Percentiles rank a stretch among this genome's conserved stretches.
Conservation (phyloP, 2,329 filamentous ascomycete species). For the Pseudopithomyces maydicus region DNA sequence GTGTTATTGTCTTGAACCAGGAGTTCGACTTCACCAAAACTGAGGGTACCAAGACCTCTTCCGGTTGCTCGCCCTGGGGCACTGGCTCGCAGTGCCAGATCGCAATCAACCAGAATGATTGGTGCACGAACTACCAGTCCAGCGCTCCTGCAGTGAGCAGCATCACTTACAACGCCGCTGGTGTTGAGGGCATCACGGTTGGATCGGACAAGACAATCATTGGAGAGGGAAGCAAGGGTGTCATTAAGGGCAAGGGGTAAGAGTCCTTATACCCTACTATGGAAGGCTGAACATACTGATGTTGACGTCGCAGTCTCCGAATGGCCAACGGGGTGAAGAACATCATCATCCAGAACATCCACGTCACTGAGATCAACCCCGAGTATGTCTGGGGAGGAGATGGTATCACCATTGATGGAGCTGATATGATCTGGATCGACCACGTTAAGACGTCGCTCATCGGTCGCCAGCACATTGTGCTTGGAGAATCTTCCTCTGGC, state of each 20-base stretch:
- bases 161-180: slow-evolving; percentile 45
- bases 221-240: slow-evolving; percentile 57
- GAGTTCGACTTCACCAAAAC: slow-evolving; percentile 14
- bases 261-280: slow-evolving; percentile 46
- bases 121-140: slow-evolving; percentile 20
- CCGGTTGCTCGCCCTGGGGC: slow-evolving; percentile 32
- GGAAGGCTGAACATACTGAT: slow-evolving; percentile 43
- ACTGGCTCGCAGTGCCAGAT: slow-evolving; percentile 61
- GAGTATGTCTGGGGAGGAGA: slow-evolving; percentile 44
- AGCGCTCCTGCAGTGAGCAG: slow-evolving; percentile 14
- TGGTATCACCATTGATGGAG: slow-evolving; percentile 38
- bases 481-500: slow-evolving; percentile 58
- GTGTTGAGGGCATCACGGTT: slow-evolving; percentile 56
- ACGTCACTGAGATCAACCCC: slow-evolving; percentile 52
- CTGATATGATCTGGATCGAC: slow-evolving; percentile 30
- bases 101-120: slow-evolving; percentile 58
- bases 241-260: slow-evolving; percentile 63
- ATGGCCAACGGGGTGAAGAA: slow-evolving; percentile 4
- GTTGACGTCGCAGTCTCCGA: not conserved
- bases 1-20: slow-evolving; percentile 46
- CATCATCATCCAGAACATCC: slow-evolving; percentile 54
- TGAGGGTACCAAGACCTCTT: slow-evolving; percentile 24
- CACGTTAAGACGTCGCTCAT: slow-evolving; percentile 58
- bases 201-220: slow-evolving; percentile 63
- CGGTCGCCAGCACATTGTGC: slow-evolving; percentile 65